Conservation (phyloP, 2,329 filamentous ascomycete genomes). For the Pestalotiopsis sp. region DNA sequence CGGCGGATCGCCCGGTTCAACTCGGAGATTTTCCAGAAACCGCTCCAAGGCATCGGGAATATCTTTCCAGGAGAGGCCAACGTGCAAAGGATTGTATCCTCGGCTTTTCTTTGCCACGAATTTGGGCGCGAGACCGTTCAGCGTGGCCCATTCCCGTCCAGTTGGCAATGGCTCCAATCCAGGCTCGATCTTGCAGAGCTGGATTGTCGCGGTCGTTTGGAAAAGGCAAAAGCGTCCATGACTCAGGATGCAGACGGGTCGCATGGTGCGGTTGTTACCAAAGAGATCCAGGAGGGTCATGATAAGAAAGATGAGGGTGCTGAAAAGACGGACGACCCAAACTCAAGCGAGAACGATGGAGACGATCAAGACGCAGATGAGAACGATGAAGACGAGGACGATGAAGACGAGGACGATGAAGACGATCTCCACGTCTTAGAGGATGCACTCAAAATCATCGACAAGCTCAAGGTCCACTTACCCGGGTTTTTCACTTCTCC, state of each 20-base stretch:
- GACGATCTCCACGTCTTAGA: conserved; percentile 4
- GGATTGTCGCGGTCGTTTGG: neutral
- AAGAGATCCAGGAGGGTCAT: conserved; percentile 27
- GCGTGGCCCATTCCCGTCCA: too few relatives aligned
- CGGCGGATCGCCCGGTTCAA: conserved; percentile 33
- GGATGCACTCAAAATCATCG: neutral
- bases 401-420: conserved; percentile 13
- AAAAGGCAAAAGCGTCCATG: conserved; percentile 15
- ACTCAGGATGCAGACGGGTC: conserved; percentile 16
- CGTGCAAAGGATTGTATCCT: too few relatives aligned
- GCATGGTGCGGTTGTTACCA: conserved; percentile 14
- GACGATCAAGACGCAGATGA: neutral
- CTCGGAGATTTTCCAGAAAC: conserved; percentile 26
- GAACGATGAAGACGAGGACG: conserved; percentile 15
- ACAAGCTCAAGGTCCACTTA: neutral
- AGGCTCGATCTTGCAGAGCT: too few relatives aligned
- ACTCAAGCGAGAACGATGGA: conserved; percentile 10
- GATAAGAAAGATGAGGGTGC: conserved; percentile 13
- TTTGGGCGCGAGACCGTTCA: too few relatives aligned
- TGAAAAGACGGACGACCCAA: too few relatives aligned
- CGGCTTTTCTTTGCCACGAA: too few relatives aligned
- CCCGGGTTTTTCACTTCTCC: neutral
- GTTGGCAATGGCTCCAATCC: too few relatives aligned
- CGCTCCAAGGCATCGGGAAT: too few relatives aligned
- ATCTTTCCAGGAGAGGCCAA: too few relatives aligned